Evolutionary conservation across 352 stramenopile species (phyloP).

Genomic region (Phytophthora sansomeana): DNA sequence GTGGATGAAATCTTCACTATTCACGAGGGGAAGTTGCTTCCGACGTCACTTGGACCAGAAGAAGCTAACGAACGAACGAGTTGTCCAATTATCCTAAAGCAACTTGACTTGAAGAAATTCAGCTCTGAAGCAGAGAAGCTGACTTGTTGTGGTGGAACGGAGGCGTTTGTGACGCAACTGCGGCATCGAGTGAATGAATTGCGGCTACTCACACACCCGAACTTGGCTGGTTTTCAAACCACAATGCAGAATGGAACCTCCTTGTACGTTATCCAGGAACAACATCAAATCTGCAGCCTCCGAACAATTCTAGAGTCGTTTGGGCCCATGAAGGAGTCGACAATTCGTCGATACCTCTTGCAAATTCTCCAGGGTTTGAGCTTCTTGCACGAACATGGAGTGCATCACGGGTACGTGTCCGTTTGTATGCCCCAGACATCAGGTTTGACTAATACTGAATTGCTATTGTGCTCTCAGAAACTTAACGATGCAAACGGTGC

Average conservation of each 20-base stretch:
- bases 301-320: constrained; percentile 73
- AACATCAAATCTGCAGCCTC: constrained; percentile 55
- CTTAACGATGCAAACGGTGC: constrained; percentile 52
- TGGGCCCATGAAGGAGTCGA: constrained; percentile 76
- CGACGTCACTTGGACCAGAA: constrained; percentile 13
- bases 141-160: constrained; percentile 2
- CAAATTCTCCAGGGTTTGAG: constrained; percentile 63
- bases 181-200: constrained; percentile 50
- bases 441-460: background rate
- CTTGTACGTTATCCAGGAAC: constrained; percentile 50
- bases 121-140: constrained; percentile 4
- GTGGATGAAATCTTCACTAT: constrained; percentile 24
- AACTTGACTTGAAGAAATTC: constrained; percentile 18
- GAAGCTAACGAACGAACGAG: background rate
- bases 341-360: constrained; percentile 69
- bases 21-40: constrained; percentile 24
- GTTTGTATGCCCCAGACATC: too few species aligned
- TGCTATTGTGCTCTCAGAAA: constrained; percentile 31
- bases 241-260: constrained; percentile 43
- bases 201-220: constrained; percentile 50
- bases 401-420: constrained; percentile 55
- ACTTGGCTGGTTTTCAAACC: constrained; percentile 48
- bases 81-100: constrained; percentile 28
- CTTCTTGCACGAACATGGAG: constrained; percentile 54
- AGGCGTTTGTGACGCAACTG: constrained; percentile 21